Conservation (phyloP, 768 basidiomycete species). For the Mycena alexandri region DNA sequence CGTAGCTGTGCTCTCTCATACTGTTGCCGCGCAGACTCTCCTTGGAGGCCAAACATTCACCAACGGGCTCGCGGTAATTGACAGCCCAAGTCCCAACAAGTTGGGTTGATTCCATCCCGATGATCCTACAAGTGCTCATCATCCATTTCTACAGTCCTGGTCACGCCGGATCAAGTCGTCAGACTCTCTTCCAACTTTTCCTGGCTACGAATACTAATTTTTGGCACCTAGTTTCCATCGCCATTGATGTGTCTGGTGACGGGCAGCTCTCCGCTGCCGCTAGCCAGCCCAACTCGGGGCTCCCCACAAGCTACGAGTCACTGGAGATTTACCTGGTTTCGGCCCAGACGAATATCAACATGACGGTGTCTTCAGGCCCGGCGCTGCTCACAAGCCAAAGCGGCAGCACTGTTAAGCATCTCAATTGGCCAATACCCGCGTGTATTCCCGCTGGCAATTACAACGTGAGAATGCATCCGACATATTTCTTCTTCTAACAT, state of each 20-base stretch:
- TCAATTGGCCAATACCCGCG: conserved; percentile 51
- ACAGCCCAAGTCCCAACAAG: conserved; percentile 12
- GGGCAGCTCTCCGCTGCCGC: conserved; percentile 54
- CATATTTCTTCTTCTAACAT: neutral
- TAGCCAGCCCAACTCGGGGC: conserved; percentile 49
- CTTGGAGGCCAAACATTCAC: conserved; percentile 20
- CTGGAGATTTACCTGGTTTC: conserved; percentile 60
- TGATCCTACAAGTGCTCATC: neutral
- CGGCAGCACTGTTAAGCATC: conserved; percentile 51
- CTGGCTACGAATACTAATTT: neutral
- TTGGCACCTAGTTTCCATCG: conserved; percentile 9
- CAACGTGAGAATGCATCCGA: conserved; percentile 46
- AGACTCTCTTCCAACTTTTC: neutral
- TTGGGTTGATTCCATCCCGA: neutral
- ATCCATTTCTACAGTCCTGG: conserved; percentile 14
- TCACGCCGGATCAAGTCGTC: conserved; percentile 25
- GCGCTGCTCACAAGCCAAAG: conserved; percentile 48
- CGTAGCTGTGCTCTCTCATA: conserved; percentile 12
- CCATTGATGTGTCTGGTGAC: conserved; percentile 56
- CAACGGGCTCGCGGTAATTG: conserved; percentile 26
- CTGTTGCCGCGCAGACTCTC: neutral
- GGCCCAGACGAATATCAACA: conserved; percentile 44
- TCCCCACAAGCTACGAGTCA: conserved; percentile 52
- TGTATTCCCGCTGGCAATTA: conserved; percentile 53
- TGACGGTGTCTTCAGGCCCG: conserved; percentile 49